Base-by-base conservation (phyloP, 2,329 filamentous ascomycete genomes). In the Dactylellina cionopaga region DNA sequence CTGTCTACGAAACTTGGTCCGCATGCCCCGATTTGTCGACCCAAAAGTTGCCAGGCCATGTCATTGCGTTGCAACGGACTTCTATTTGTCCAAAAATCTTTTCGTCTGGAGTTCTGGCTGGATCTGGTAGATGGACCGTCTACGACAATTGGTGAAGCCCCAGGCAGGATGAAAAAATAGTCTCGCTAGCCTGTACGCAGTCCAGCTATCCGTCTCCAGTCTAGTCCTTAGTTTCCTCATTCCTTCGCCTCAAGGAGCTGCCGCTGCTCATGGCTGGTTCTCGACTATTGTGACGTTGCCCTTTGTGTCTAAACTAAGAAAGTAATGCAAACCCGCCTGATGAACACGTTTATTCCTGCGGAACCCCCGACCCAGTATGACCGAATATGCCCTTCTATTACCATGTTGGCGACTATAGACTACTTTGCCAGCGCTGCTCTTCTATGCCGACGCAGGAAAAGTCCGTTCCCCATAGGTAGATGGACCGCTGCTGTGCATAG, bases 1-100 rank as follows among this genome's bases (percentile, higher is more conserved):
- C 56, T 59, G 51, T 63, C 55, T 37, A 47, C 55, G 31, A 41
- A 58, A 62, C 51, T 64, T 58, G 58, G 27, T 71, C 66, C 66
- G 66, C 66, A 54, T 64, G 66, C 66, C 66, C 66, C 66, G 66
- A 71, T 71, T 71, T 64, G 66, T 64, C 66, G 33, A 63, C 39
- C 44, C 65, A 47, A 51, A 54, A 31, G 24, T 43, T 39, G 49
- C 52, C 29, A 52, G 51, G 52, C 66, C 19, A 47, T 29, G 58
- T 44, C 52, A 51, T 25, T 11, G 60, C 22, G 17, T 17, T 44
- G 37, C 43, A 15, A 10, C 49, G 49, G 47, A 46, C 43, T 71
- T 46, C 58, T 25, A 71, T 71, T 71, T 63, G 66, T 71, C 52
- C 33, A 62, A 33, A 54, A 55, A 37, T 37, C 52, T 64, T 64